Conservation (phyloP, 306 rosid species). For the Cyamopsis tetragonoloba region DNA sequence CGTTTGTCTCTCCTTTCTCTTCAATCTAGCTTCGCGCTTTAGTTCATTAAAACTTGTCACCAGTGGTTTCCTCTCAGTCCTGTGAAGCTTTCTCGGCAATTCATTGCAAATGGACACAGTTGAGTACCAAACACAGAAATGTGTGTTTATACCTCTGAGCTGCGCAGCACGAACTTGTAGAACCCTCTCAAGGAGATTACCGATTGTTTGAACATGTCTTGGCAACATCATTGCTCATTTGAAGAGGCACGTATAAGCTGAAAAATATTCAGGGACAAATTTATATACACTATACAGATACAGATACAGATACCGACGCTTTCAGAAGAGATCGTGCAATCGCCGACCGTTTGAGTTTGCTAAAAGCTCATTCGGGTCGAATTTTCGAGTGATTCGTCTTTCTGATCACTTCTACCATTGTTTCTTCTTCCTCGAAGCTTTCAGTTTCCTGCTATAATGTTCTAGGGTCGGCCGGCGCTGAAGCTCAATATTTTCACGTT, state of each 20-base stretch:
- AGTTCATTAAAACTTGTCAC: constrained; percentile 51
- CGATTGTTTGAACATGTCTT: constrained; percentile 28
- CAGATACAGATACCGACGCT: too few species aligned
- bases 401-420: too few species aligned
- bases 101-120: constrained; percentile 23
- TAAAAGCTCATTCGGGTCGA: too few species aligned
- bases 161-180: constrained; percentile 9
- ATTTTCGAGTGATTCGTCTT: too few species aligned
- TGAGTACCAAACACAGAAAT: constrained; percentile 25
- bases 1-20: constrained; percentile 46
- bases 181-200: constrained; percentile 21
- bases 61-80: constrained; percentile 55
- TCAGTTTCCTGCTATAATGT: too few species aligned
- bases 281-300: background rate
- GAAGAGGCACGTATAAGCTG: constrained; percentile 4
- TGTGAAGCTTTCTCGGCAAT: constrained; percentile 41
- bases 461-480: too few species aligned
- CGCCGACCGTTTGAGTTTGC: too few species aligned
- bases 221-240: constrained; percentile 29
- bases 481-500: too few species aligned
- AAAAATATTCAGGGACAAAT: background rate
- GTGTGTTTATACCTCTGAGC: background rate
- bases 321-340: too few species aligned
- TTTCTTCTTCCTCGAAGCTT: too few species aligned
- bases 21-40: constrained; percentile 55